Evolutionary conservation across 2,329 filamentous ascomycete species (phyloP).

Genomic region (Dactylellina cionopaga): DNA sequence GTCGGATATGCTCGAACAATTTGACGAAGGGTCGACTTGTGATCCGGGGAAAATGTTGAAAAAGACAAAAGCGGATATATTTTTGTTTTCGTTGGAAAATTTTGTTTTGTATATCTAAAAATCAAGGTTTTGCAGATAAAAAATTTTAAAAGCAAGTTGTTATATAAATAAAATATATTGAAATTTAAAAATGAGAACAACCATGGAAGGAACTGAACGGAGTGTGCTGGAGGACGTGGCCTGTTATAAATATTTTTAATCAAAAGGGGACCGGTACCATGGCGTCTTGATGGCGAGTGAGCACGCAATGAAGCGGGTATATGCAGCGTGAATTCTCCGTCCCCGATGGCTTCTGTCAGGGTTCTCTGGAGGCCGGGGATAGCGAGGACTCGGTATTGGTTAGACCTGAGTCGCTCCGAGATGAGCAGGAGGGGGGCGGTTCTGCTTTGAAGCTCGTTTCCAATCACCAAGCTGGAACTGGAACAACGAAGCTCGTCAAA

Average conservation of each 20-base stretch:
- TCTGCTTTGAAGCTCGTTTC: neutral
- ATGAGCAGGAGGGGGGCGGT: neutral
- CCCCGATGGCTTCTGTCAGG: neutral
- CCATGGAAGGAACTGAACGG: neutral
- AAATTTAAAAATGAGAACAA: neutral
- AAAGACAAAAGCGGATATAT: slow-evolving; percentile 35
- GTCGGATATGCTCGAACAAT: slow-evolving; percentile 27
- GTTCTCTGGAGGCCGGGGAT: neutral
- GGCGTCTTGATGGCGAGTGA: slow-evolving; percentile 39
- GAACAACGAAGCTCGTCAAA: no score
- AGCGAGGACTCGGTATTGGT: neutral
- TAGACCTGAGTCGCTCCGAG: neutral
- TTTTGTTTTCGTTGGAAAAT: neutral
- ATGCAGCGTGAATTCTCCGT: slow-evolving; percentile 3
- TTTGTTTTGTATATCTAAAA: slow-evolving; percentile 6
- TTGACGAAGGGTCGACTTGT: neutral
- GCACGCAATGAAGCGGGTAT: slow-evolving; percentile 36
- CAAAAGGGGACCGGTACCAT: slow-evolving; percentile 13
- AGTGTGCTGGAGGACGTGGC: no score
- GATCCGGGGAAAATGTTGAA: neutral
- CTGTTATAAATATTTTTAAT: no score
- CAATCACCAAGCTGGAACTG: no score
- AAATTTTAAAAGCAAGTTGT: slow-evolving; percentile 6
- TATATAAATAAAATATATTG: no score
- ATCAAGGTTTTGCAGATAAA: neutral